A percentile compares a stretch with the other conserved stretches of the same genome.
These are phyloP conservation scores for Alternaria atra DNA, from an alignment of 2,329 filamentous ascomycete species.

Conservation along the genomic window DNA sequence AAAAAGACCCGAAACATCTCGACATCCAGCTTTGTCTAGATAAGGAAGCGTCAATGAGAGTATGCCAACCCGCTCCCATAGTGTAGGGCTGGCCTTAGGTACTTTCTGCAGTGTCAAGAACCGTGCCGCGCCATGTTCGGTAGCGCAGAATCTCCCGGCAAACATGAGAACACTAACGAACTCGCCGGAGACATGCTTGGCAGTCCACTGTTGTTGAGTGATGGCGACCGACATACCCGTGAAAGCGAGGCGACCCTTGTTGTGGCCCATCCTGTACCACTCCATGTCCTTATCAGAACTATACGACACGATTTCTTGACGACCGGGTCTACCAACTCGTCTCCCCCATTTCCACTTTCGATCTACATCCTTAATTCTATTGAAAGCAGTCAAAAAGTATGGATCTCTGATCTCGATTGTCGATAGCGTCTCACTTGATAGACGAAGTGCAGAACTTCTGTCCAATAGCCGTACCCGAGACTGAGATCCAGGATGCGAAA, in stretches of 20 bases:
- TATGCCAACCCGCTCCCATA: slow-evolving; percentile 21
- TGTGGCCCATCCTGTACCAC: slow-evolving; percentile 15
- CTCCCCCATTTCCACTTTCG: slow-evolving; percentile 10
- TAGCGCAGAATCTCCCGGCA: slow-evolving; percentile 9
- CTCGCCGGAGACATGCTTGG: slow-evolving; percentile 14
- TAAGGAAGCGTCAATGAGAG: slow-evolving; percentile 11
- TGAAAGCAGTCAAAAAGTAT: slow-evolving; percentile 3
- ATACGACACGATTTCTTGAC: slow-evolving; percentile 1
- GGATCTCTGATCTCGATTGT: slow-evolving; percentile 3
- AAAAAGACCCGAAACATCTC: background rate
- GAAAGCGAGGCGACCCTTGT: slow-evolving; percentile 5
- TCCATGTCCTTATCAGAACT: slow-evolving; percentile 3
- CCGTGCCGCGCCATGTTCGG: slow-evolving; percentile 15
- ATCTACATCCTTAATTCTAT: slow-evolving; percentile 4
- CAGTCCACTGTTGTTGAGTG: slow-evolving; percentile 13
- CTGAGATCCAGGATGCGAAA: background rate
- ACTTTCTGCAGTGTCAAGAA: slow-evolving; percentile 19
- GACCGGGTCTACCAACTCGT: slow-evolving; percentile 8
- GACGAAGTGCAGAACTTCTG: background rate
- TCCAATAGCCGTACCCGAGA: slow-evolving; percentile 5
- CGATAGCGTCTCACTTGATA: background rate
- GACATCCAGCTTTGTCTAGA: background rate
- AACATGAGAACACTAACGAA: slow-evolving; percentile 22
- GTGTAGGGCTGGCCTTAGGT: background rate
- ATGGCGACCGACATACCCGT: slow-evolving; percentile 18